Base-by-base conservation (phyloP, 257 asterid species). In the Cynanchum wilfordii region DNA sequence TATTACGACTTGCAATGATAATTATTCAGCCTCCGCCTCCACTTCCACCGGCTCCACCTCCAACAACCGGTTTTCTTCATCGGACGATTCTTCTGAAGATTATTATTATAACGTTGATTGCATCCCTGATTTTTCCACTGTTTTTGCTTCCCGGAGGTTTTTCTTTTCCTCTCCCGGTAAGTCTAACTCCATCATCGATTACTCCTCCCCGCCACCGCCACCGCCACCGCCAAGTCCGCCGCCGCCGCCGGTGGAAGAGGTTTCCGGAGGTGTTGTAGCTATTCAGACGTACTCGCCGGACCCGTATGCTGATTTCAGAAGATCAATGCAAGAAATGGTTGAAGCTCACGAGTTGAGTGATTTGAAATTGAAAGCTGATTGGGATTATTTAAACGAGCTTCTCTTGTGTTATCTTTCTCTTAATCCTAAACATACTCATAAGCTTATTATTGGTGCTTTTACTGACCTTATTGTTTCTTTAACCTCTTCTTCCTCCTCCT, bases 261-360 rank as follows among this genome's bases (percentile, higher is more conserved):
- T 89, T 3, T 56, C 59, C 12, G 95, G 88, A 55, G 86, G 96
- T 27, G 85, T 89, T 27, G 85, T 89, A 0, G 96, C 96, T 0
- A 78, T 92, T 16, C 85, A 80, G 64, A 90, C 87, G 5, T 78
- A 76, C 66, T 88, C 96, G 3, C 90, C 96, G 52, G 87, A 92
- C 81, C 97, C 97, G 0, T 88, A 73, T 51, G 50, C 80, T 3
- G 97, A 92, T 57, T 92, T 92, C 77, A 62, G 89, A 25, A 68
- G 78, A 60, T 92, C 98, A 24, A 89, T 92, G 96, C 73, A 86
- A 54, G 98, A 92, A 77, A 92, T 92, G 98, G 89, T 88, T 40
- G 94, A 88, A 52, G 89, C 89, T 0, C 84, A 79, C 6, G 83
- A 71, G 38, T 16, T 78, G 11, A 81, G 63, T 16, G 87, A 83